These are phyloP conservation scores for Rhodosporidiobolus sp. DNA, from an alignment of 768 basidiomycete genomes.

Conservation along the genomic window DNA sequence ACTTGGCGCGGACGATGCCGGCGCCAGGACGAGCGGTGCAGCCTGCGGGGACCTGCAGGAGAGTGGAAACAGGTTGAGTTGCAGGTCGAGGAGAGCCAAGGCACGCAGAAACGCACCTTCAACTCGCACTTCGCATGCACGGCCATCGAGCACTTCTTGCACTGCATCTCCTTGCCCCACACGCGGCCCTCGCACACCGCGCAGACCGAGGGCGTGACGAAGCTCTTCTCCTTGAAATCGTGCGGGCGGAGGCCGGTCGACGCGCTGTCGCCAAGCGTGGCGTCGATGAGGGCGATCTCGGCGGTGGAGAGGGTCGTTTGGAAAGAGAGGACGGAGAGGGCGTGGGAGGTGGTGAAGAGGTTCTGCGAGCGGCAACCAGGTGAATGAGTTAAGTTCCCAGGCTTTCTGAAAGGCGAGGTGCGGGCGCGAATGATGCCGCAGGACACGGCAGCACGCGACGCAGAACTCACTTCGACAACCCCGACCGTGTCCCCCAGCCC, in stretches of 20 bases:
- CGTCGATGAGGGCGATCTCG: constrained; percentile 26
- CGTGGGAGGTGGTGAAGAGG: constrained; percentile 20
- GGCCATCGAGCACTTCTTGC: constrained; percentile 23
- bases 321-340: constrained; percentile 19
- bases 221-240: constrained; percentile 27
- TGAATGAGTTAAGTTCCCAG: not conserved
- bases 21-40: constrained; percentile 7
- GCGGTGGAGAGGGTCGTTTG: not conserved
- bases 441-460: too few species aligned
- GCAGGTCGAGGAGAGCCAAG: too few species aligned
- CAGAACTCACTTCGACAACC: constrained; percentile 27
- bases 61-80: not conserved
- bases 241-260: constrained; percentile 10
- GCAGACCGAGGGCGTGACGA: constrained; percentile 32
- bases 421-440: too few species aligned
- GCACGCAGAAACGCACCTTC: constrained; percentile 11
- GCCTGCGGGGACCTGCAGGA: constrained; percentile 28
- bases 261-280: constrained; percentile 25
- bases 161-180: constrained; percentile 36
- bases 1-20: constrained; percentile 8
- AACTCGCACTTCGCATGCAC: constrained; percentile 35
- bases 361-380: constrained; percentile 9
- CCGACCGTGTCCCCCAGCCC: constrained; percentile 27
- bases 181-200: constrained; percentile 28
- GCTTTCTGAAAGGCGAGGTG: not conserved